These are phyloP conservation scores for Cercospora canescens DNA, from an alignment of 2,329 filamentous ascomycete genomes.

Conservation along the genomic window DNA sequence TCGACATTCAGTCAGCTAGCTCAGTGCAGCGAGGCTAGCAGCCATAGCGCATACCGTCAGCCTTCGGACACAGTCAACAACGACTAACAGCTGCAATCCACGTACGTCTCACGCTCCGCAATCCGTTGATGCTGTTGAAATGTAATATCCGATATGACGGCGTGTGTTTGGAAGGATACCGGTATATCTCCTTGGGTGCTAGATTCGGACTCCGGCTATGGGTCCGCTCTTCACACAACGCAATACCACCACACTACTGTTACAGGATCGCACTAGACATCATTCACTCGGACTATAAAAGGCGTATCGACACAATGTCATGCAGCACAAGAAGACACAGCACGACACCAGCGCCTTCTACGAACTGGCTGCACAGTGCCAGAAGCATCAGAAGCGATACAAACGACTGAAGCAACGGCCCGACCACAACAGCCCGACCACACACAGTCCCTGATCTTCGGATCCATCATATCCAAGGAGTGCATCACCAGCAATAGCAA, in stretches of 20 bases:
- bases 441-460: neutral
- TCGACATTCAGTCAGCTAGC: neutral
- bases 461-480: neutral
- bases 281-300: neutral
- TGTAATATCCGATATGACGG: constrained; percentile 2
- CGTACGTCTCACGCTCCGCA: neutral
- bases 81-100: neutral
- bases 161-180: constrained; percentile 4
- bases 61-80: neutral
- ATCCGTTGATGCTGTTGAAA: neutral
- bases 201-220: constrained; percentile 1
- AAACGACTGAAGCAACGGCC: neutral
- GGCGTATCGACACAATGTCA: neutral
- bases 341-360: neutral
- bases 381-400: neutral
- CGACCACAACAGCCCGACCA: neutral
- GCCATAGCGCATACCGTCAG: neutral
- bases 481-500: neutral
- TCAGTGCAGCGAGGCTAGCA: neutral
- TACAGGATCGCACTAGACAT: neutral
- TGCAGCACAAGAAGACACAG: neutral
- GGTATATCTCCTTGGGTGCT: neutral
- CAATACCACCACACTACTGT: neutral
- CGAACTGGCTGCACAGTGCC: neutral
- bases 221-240: neutral